These are phyloP conservation scores for Zygnema cylindricum DNA, from an alignment of 139 green algal genomes.

Conservation along the genomic window DNA sequence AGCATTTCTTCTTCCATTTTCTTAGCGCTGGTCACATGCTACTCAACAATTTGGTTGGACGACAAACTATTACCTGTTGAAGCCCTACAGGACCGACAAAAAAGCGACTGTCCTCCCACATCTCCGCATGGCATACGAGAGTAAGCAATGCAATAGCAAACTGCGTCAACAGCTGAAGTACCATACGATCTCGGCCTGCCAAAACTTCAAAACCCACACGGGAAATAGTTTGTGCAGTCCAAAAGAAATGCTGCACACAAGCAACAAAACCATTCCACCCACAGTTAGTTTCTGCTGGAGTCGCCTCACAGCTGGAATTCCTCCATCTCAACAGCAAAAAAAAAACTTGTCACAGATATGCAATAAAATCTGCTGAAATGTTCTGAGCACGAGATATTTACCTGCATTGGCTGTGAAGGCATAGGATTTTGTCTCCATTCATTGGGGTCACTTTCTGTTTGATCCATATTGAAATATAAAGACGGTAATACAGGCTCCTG, in stretches of 20 bases:
- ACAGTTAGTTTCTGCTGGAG: too few relatives aligned
- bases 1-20: too few relatives aligned
- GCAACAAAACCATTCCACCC: too few relatives aligned
- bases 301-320: neutral
- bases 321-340: neutral
- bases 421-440: conserved; percentile 7
- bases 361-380: too few relatives aligned
- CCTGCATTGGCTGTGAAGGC: conserved; percentile 23
- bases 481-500: conserved; percentile 27
- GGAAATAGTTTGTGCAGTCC: neutral
- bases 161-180: conserved; percentile 52
- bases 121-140: conserved; percentile 33
- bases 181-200: conserved; percentile 30
- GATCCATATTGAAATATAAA: conserved; percentile 46
- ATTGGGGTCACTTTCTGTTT: conserved; percentile 26
- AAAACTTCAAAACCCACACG: conserved; percentile 20
- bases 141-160: conserved; percentile 39
- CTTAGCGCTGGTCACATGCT: too few relatives aligned
- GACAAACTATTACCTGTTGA: conserved; percentile 34
- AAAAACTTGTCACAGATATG: too few relatives aligned
- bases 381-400: too few relatives aligned
- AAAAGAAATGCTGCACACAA: conserved; percentile 32
- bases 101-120: conserved; percentile 33
- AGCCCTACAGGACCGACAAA: conserved; percentile 28
- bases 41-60: too few relatives aligned